Percentiles rank a stretch among this genome's conserved stretches.
Conservation (phyloP, 2,329 filamentous ascomycete genomes). For the Cercospora citrullina region DNA sequence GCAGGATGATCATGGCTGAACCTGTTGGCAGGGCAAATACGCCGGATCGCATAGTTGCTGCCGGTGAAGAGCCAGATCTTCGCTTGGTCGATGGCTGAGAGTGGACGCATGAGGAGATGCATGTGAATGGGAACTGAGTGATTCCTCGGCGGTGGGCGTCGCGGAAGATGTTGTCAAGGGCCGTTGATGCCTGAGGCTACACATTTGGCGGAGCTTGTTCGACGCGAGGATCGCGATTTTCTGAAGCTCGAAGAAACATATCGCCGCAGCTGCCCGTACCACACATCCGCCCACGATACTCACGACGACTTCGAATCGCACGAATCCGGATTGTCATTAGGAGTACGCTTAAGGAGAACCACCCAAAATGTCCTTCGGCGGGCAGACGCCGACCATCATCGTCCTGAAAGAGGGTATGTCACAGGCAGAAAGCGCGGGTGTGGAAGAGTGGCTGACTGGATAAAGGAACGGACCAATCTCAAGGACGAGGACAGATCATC, state of each 20-base stretch:
- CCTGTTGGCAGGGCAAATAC: not conserved
- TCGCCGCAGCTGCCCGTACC: not conserved
- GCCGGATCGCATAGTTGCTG: not conserved
- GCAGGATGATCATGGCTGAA: not conserved
- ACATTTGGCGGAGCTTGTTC: not conserved
- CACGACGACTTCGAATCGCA: not conserved
- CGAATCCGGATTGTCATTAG: not conserved
- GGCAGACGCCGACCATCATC: slow-evolving; percentile 96
- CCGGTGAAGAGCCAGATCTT: not conserved
- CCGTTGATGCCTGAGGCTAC: not conserved
- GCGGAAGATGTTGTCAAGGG: not conserved
- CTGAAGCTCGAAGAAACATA: slow-evolving; percentile 13
- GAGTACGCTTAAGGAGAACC: not conserved
- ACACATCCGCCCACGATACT: not conserved
- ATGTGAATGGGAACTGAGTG: not conserved
- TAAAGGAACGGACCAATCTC: slow-evolving; percentile 90
- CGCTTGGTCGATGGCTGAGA: not conserved
- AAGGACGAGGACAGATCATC: slow-evolving; percentile 93
- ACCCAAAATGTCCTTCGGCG: slow-evolving; percentile 83
- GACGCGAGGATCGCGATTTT: slow-evolving; percentile 15
- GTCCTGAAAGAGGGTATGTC: slow-evolving; percentile 90
- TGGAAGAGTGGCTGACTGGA: slow-evolving; percentile 21
- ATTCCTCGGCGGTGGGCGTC: not conserved
- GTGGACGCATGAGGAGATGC: not conserved
- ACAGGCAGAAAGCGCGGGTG: slow-evolving; percentile 12